Conservation (phyloP, 495 filamentous ascomycete species). For the Pseudevernia furfuracea region DNA sequence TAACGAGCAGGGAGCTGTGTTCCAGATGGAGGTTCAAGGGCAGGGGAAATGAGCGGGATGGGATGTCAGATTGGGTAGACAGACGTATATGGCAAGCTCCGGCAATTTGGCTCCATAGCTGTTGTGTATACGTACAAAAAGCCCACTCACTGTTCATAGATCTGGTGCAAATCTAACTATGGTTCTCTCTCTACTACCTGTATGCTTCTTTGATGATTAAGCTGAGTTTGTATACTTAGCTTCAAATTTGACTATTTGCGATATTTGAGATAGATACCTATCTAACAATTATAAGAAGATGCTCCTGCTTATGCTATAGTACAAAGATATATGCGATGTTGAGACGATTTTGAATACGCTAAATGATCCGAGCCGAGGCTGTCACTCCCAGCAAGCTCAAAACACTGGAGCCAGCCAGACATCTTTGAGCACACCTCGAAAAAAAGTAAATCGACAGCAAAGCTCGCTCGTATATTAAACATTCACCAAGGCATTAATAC, state of each 20-base stretch:
- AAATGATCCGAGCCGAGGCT: too few relatives aligned
- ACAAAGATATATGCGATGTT: too few relatives aligned
- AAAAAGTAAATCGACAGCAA: not conserved
- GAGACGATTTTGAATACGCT: too few relatives aligned
- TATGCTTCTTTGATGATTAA: too few relatives aligned
- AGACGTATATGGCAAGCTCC: not conserved
- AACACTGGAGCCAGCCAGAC: slow-evolving; percentile 7
- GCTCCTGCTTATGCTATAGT: too few relatives aligned
- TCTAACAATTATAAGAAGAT: too few relatives aligned
- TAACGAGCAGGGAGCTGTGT: slow-evolving; percentile 13
- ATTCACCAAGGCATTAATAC: not conserved
- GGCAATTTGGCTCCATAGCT: not conserved
- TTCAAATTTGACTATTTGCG: too few relatives aligned
- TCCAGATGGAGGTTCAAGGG: slow-evolving; percentile 17
- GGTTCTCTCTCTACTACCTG: too few relatives aligned
- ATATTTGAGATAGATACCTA: too few relatives aligned
- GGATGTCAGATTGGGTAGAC: slow-evolving; percentile 9
- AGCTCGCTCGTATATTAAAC: not conserved
- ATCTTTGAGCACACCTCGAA: not conserved
- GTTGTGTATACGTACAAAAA: not conserved
- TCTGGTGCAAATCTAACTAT: not conserved
- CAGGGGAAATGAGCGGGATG: not conserved
- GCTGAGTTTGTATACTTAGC: too few relatives aligned
- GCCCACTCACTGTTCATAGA: not conserved
- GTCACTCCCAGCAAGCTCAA: not conserved